phyloP scores from a whole-genome alignment of 805 yeast genomes.

The Ogataea dorogensis region DNA sequence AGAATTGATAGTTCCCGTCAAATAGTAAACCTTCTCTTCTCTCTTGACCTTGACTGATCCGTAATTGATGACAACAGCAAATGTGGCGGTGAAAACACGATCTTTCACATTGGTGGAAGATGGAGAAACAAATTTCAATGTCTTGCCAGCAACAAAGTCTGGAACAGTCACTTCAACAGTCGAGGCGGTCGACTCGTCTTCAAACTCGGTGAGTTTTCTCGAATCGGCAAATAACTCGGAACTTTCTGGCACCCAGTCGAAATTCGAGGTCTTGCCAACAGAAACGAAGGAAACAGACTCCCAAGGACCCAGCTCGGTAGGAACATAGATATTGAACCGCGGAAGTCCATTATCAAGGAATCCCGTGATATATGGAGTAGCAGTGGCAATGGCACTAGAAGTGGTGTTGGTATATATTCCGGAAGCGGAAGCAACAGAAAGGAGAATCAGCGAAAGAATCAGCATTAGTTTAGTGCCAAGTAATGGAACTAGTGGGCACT shows the following conservation, averaged over 20 bases:
- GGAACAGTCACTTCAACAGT: slow-evolving; percentile 15
- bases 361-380: slow-evolving; percentile 23
- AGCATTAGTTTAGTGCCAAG: slow-evolving; percentile 2
- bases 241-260: slow-evolving; percentile 22
- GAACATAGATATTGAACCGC: slow-evolving; percentile 21
- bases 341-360: slow-evolving; percentile 19
- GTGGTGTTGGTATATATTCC: slow-evolving; percentile 12
- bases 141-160: slow-evolving; percentile 8
- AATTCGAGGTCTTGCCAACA: slow-evolving; percentile 16
- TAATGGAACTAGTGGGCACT: no score
- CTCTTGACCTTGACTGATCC: slow-evolving; percentile 16
- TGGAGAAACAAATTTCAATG: slow-evolving; percentile 17
- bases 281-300: slow-evolving; percentile 18
- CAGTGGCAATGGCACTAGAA: slow-evolving; percentile 9
- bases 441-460: slow-evolving; percentile 10
- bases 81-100: slow-evolving; percentile 22
- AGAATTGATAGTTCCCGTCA: slow-evolving; percentile 19
- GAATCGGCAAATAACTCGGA: slow-evolving; percentile 14
- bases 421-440: slow-evolving; percentile 7
- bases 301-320: slow-evolving; percentile 23
- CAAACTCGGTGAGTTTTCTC: slow-evolving; percentile 6
- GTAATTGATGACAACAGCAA: slow-evolving; percentile 19
- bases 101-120: slow-evolving; percentile 19
- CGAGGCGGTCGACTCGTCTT: slow-evolving; percentile 14
- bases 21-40: slow-evolving; percentile 19